Evolutionary conservation across 2,329 filamentous ascomycete genomes (phyloP).

Genomic region (Nothophoma quercina): DNA sequence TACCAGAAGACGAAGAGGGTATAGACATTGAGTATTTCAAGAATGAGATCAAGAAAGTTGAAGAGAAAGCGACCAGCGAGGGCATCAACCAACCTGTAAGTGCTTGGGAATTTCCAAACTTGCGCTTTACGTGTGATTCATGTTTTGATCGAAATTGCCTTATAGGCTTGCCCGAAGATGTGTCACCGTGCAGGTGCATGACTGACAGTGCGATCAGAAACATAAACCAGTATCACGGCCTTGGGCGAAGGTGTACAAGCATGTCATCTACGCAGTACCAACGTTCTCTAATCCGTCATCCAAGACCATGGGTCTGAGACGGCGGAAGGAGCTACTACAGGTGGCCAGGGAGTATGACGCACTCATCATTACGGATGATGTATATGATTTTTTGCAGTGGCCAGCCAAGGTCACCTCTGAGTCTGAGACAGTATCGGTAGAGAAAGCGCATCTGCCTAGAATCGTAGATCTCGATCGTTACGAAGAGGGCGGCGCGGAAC

Average conservation of each 20-base stretch:
- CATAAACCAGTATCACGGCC: constrained; percentile 64
- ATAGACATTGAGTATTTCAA: constrained; percentile 72
- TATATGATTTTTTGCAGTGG: constrained; percentile 94
- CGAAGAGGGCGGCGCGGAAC: constrained; percentile 64
- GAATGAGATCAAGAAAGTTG: constrained; percentile 58
- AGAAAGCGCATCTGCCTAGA: constrained; percentile 67
- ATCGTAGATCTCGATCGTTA: constrained; percentile 79
- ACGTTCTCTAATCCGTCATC: constrained; percentile 90
- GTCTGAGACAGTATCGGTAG: constrained; percentile 34
- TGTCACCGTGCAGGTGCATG: neutral
- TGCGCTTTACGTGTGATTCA: too few species aligned
- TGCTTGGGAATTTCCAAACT: too few species aligned
- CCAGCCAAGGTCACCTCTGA: constrained; percentile 50
- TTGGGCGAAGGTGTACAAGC: constrained; percentile 80
- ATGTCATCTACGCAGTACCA: constrained; percentile 88
- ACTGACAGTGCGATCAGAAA: constrained; percentile 47
- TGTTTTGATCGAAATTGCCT: neutral
- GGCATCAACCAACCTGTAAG: constrained; percentile 56
- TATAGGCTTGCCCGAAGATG: neutral
- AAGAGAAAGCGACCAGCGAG: constrained; percentile 51
- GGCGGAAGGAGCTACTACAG: constrained; percentile 73
- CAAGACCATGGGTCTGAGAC: constrained; percentile 76
- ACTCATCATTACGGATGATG: constrained; percentile 86
- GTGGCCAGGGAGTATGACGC: constrained; percentile 81
- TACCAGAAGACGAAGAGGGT: constrained; percentile 80